Evolutionary conservation across 176 grass and related monocot species (phyloP).

Genomic region (Aechmea fasciata): DNA sequence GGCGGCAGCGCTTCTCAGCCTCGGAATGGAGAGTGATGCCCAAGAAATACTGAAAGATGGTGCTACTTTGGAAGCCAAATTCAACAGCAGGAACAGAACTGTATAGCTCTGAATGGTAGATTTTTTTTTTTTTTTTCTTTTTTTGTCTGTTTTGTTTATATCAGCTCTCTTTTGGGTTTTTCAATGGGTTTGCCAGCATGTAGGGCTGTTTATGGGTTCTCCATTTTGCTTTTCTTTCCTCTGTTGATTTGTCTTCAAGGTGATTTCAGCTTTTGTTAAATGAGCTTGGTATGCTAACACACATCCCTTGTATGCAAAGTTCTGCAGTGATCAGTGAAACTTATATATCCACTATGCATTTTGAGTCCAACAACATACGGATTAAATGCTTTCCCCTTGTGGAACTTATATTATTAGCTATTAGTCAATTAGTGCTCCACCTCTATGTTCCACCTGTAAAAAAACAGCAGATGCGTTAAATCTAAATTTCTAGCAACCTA

Average conservation of each 20-base stretch:
- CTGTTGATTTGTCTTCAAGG: not conserved
- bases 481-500: no score
- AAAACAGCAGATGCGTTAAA: no score
- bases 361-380: no score
- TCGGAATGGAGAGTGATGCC: slow-evolving; percentile 58
- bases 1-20: slow-evolving; percentile 40
- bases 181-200: not conserved
- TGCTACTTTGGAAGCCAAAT: slow-evolving; percentile 44
- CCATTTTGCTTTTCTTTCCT: not conserved
- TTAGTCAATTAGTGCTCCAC: no score
- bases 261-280: slow-evolving; percentile 2
- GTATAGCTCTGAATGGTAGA: slow-evolving; percentile 40
- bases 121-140: not conserved
- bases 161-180: not conserved
- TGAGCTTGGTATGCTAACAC: not conserved
- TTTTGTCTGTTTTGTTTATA: slow-evolving; percentile 2
- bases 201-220: not conserved
- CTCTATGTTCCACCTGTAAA: no score
- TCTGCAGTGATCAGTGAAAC: not conserved
- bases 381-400: no score
- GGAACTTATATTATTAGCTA: no score
- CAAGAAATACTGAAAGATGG: slow-evolving; percentile 44
- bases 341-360: not conserved
- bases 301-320: not conserved
- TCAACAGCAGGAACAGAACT: slow-evolving; percentile 42